Conservation (phyloP, 2,329 filamentous ascomycete species). For the Xylaria multiplex region DNA sequence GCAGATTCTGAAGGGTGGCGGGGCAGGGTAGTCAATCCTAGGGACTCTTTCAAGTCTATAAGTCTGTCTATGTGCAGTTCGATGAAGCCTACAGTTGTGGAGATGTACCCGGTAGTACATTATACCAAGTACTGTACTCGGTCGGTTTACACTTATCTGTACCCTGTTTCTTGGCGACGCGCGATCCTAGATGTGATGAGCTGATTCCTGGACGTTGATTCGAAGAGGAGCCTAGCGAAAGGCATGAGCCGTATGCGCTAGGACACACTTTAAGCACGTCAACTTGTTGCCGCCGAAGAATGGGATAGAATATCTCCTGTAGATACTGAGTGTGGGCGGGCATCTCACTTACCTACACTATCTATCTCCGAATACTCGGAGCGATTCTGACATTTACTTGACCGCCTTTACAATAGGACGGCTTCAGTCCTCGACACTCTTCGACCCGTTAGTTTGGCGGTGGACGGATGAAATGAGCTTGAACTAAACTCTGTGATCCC, state of each 20-base stretch:
- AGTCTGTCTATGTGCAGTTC: constrained; percentile 7
- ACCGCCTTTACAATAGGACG: constrained; percentile 43
- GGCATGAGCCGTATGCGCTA: constrained; percentile 36
- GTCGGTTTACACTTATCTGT: constrained; percentile 37
- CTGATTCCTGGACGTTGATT: constrained; percentile 43
- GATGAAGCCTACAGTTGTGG: constrained; percentile 5
- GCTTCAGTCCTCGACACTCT: constrained; percentile 33
- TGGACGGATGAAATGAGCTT: constrained; percentile 9
- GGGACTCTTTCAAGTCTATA: constrained; percentile 14
- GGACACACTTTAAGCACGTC: constrained; percentile 32
- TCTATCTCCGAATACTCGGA: constrained; percentile 14
- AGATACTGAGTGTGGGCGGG: neutral
- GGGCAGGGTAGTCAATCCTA: constrained; percentile 12
- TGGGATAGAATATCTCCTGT: constrained; percentile 1
- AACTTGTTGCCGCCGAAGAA: constrained; percentile 43
- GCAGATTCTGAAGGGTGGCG: constrained; percentile 18
- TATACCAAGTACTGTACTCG: neutral
- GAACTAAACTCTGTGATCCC: constrained; percentile 2
- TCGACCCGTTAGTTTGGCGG: constrained; percentile 37
- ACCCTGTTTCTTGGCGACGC: constrained; percentile 48
- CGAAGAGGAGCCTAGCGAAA: constrained; percentile 40
- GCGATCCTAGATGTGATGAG: constrained; percentile 49
- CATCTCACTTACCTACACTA: neutral
- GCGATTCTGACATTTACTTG: constrained; percentile 35
- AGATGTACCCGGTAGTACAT: neutral